Conservation (phyloP, 1,139 yeast species). For the Pneumocystis murina region DNA sequence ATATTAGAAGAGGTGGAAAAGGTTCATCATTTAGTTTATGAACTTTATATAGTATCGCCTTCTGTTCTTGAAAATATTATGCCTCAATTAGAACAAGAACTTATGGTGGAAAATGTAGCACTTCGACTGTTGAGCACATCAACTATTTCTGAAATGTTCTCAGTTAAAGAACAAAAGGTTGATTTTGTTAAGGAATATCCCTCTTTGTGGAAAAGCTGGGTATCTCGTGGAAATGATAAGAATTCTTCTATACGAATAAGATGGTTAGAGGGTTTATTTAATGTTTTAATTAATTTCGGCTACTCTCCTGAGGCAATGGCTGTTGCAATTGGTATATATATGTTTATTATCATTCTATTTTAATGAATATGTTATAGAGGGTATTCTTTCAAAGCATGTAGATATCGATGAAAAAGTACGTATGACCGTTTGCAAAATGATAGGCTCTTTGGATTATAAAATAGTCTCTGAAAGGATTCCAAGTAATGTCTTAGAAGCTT, state of each 20-base stretch:
- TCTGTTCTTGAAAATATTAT: constrained; percentile 58
- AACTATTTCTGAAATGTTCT: constrained; percentile 55
- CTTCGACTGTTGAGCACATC: constrained; percentile 57
- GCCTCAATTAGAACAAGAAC: constrained; percentile 69
- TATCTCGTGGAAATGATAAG: constrained; percentile 56
- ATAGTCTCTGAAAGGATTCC: constrained; percentile 23
- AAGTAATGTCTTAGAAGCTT: constrained; percentile 36
- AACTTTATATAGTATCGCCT: constrained; percentile 67
- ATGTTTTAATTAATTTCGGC: background rate
- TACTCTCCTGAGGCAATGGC: background rate
- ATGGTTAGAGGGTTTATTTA: constrained; percentile 51
- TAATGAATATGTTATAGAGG: constrained; percentile 37
- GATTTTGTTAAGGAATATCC: constrained; percentile 48
- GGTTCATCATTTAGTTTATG: constrained; percentile 48
- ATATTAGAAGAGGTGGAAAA: constrained; percentile 37
- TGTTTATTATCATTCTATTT: constrained; percentile 11
- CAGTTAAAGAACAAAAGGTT: constrained; percentile 31
- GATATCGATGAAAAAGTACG: constrained; percentile 70
- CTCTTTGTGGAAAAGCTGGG: constrained; percentile 57
- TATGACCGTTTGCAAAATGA: constrained; percentile 39
- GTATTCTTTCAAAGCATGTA: constrained; percentile 50
- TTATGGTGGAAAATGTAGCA: constrained; percentile 47
- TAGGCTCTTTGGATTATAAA: constrained; percentile 28
- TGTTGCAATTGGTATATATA: background rate
- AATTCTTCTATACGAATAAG: constrained; percentile 47